A percentile compares a stretch with the other conserved stretches of the same genome.
Evolutionary conservation across 176 grass and related monocot genomes (phyloP).

Genomic region (Cymbopogon citratus): DNA sequence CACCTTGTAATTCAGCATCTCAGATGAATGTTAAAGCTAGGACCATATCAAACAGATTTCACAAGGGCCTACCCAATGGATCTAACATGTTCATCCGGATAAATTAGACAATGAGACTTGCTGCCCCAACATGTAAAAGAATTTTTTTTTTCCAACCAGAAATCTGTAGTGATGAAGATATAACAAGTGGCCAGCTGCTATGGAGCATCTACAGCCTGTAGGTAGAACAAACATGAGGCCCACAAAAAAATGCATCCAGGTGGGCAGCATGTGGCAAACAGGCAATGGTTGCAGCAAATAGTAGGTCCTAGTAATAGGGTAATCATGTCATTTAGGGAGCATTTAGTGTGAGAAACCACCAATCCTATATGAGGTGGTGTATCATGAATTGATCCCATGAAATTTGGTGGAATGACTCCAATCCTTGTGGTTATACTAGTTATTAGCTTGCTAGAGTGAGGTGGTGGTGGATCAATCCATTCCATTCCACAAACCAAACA

Average conservation of each 20-base stretch:
- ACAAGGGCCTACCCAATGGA: background rate
- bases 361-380: background rate
- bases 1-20: constrained; percentile 14
- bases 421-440: background rate
- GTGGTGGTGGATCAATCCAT: background rate
- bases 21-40: background rate
- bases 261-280: constrained; percentile 9
- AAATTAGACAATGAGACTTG: background rate
- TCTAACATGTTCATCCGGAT: constrained; percentile 22
- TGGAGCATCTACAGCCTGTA: background rate
- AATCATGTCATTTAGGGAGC: background rate
- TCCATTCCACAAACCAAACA: background rate
- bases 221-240: constrained; percentile 6
- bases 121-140: background rate
- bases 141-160: constrained; percentile 2
- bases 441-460: background rate
- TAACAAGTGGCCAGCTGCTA: background rate
- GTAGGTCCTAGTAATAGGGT: background rate
- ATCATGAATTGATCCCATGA: background rate
- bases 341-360: background rate
- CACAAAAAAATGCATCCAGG: background rate
- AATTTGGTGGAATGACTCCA: background rate
- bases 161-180: constrained; percentile 18
- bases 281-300: background rate
- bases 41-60: background rate